Evolutionary conservation across 441 rosid species (phyloP), one percentile per base, ranked within the genome.

Genomic region (Rhodomyrtus psidioides): DNA sequence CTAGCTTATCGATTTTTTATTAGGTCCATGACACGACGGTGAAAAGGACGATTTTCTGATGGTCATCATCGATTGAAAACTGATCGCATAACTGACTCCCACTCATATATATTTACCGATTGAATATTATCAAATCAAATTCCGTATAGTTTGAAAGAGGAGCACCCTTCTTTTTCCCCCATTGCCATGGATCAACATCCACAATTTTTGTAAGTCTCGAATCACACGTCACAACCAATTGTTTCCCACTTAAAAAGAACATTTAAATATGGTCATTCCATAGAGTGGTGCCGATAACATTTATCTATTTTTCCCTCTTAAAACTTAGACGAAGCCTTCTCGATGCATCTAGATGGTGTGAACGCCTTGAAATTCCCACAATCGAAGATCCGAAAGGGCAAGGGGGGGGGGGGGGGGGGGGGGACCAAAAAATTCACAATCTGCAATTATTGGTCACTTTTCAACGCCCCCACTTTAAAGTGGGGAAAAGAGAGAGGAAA

Each of bases 61-160:
- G 13, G 14, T 65, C 4, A 1, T 2, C 39, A 5, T 65, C 14
- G 0, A 34, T 44, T 10, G 79, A 65, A 34, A 34, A 2, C 8
- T 23, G 10, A 34, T 65, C 49, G 21, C n/a, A 21, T 21, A 2
- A 65, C 23, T 19, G 19, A 65, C n/a, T 9, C 0, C 1, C 1
- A 0, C 12, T 30, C 76, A 19, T 19, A 1, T 9, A 4, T 30
- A 5, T 12, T 65, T 19, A 19, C 2, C 3, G 1, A 34, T 9
- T 19, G 24, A 2, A 65, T 34, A 2, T 24, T 34, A 34, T 34
- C 17, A 19, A 19, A 19, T 4, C 76, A 34, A 65, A 65, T 19
- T 34, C 19, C 19, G 19, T 21, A 19, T 65, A 2, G 15, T 19
- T 65, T 3, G 26, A 34, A 5, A 19, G 13, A 34, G 14, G 76